Base-by-base conservation (phyloP, 306 rosid species). In the Cicer arietinum region DNA sequence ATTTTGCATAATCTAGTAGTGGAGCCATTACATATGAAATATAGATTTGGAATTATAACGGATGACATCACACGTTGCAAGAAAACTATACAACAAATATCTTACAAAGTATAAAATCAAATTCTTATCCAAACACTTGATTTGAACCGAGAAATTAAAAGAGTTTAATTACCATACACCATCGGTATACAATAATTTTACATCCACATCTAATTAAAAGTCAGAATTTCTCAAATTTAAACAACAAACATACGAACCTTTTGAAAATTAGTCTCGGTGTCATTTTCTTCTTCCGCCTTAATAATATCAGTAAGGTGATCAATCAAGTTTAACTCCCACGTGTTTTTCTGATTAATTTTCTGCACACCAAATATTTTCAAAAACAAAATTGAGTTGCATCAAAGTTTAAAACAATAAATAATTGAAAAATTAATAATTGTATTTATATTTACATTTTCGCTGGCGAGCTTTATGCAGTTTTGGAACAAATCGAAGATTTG, bases 341-440 rank as follows among this genome's bases (percentile, higher is more conserved):
- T 94, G 63, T 94, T 94, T 70, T 90, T 94, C 85, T 94, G 96
- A 89, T 94, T 94, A 50, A 94, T 94, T 94, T 94, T 94, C 99
- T 94, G 91, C 87, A 84, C 45, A 74, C 73, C 17, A 71, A 69
- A 14, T 6, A 8, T 6, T n/a, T 14, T 6, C 7, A 44, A 57
- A 10, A 41, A 52, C 58, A 60, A 14, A 0, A 60, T 67, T 58
- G 8, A 78, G 12, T 46, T 7, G 17, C 10, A 54, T 7, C 25
- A 10, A 17, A 76, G 17, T 44, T 57, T 35, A 71, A 25, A 2
- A 18, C 14, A 58, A 68, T 18, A 46, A 41, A 12, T 50, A 6
- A 0, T 30, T 22, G 20, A 30, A 17, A 6, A 0, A 8, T 2
- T 0, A 7, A 20, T 1, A 1, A 6, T 44, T n/a, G n/a, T 9